Conservation (phyloP, 495 filamentous ascomycete species). For the Trichoderma parareesei region DNA sequence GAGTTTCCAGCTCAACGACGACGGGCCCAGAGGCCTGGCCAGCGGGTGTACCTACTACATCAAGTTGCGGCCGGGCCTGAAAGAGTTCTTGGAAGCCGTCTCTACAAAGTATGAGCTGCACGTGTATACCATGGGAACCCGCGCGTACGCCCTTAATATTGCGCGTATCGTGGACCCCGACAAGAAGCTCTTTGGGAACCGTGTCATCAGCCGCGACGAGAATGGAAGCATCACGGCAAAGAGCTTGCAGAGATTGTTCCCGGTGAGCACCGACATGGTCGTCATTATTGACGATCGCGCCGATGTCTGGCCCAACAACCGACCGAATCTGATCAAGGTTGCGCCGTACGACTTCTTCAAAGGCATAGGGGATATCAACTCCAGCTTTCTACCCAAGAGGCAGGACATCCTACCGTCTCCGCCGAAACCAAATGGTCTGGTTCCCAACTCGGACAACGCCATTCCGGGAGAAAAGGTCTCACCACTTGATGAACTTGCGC, state of each 20-base stretch:
- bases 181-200: slow-evolving; percentile 81
- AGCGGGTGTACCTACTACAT: slow-evolving; percentile 90
- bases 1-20: slow-evolving; percentile 78
- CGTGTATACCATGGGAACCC: slow-evolving; percentile 98
- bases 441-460: background rate
- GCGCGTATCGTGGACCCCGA: slow-evolving; percentile 89
- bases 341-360: slow-evolving; percentile 94
- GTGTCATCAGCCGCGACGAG: slow-evolving; percentile 93
- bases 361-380: slow-evolving; percentile 98
- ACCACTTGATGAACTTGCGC: slow-evolving; percentile 65
- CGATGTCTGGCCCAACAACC: slow-evolving; percentile 96
- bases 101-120: slow-evolving; percentile 85
- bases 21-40: slow-evolving; percentile 56
- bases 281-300: slow-evolving; percentile 97
- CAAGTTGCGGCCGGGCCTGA: slow-evolving; percentile 89
- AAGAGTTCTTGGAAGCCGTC: slow-evolving; percentile 72
- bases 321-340: slow-evolving; percentile 89
- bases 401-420: slow-evolving; percentile 54
- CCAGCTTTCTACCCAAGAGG: slow-evolving; percentile 87
- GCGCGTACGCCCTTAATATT: slow-evolving; percentile 86
- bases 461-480: slow-evolving; percentile 30
- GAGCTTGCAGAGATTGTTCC: slow-evolving; percentile 84
- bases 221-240: slow-evolving; percentile 88
- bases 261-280: slow-evolving; percentile 97
- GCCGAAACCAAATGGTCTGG: slow-evolving; percentile 8